phyloP scores from a whole-genome alignment of 225 moss, liverwort and hornwort species.

The Straminergon stramineum region DNA sequence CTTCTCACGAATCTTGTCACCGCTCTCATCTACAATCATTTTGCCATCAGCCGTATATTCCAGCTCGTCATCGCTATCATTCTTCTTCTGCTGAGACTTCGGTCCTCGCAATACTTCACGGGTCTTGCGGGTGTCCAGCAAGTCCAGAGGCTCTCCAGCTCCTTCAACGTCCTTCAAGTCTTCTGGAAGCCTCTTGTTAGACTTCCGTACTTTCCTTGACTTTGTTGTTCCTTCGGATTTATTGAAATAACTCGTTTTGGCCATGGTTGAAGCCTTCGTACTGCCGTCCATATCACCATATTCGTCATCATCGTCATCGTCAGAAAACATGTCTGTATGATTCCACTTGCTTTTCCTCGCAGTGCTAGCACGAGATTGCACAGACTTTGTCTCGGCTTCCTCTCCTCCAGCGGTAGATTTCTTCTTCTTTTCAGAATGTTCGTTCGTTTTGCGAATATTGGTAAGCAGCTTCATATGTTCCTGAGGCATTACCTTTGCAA shows the following conservation, averaged over 20 bases:
- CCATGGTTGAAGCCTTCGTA: slow-evolving; percentile 50
- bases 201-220: slow-evolving; percentile 61
- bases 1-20: slow-evolving; percentile 65
- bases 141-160: slow-evolving; percentile 76
- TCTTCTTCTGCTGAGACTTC: slow-evolving; percentile 40
- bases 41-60: slow-evolving; percentile 81
- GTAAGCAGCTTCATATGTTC: slow-evolving; percentile 97
- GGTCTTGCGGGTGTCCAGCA: slow-evolving; percentile 76
- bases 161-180: slow-evolving; percentile 67
- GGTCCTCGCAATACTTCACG: slow-evolving; percentile 69
- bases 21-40: slow-evolving; percentile 87
- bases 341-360: slow-evolving; percentile 95
- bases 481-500: slow-evolving; percentile 80
- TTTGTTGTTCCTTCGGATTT: slow-evolving; percentile 55
- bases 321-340: slow-evolving; percentile 91
- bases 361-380: slow-evolving; percentile 76
- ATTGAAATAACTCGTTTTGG: slow-evolving; percentile 40
- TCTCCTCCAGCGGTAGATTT: slow-evolving; percentile 40
- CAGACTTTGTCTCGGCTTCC: slow-evolving; percentile 56
- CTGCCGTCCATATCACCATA: slow-evolving; percentile 54
- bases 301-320: slow-evolving; percentile 65
- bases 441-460: slow-evolving; percentile 87
- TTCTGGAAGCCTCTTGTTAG: slow-evolving; percentile 86
- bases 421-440: slow-evolving; percentile 78
- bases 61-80: slow-evolving; percentile 68